Conservation (phyloP, 768 basidiomycete species). For the Mycena indigotica region DNA sequence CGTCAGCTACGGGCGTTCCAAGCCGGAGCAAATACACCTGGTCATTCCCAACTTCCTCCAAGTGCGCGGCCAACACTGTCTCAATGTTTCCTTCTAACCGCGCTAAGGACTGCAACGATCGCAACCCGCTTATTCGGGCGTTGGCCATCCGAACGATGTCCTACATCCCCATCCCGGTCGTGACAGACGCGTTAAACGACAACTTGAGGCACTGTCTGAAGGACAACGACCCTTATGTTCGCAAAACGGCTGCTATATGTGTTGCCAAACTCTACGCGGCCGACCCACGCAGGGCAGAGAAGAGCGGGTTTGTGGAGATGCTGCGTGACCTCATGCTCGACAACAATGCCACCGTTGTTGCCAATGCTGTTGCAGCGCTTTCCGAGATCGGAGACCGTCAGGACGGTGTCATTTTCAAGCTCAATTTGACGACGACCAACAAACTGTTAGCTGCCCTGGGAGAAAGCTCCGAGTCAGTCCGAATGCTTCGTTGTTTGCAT, state of each 20-base stretch:
- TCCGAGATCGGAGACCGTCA: constrained; percentile 97
- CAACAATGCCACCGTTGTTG: constrained; percentile 93
- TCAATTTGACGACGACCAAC: constrained; percentile 85
- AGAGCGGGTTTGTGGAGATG: constrained; percentile 87
- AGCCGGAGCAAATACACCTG: constrained; percentile 90
- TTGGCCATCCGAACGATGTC: constrained; percentile 99
- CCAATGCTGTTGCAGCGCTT: constrained; percentile 94
- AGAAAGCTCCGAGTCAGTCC: constrained; percentile 94
- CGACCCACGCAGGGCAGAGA: constrained; percentile 85
- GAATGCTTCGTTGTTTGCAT: neutral
- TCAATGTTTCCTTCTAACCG: constrained; percentile 5
- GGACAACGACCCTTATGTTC: constrained; percentile 95
- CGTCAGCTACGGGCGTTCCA: constrained; percentile 92
- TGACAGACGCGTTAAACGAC: constrained; percentile 83
- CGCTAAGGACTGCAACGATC: constrained; percentile 98
- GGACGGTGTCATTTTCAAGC: constrained; percentile 89
- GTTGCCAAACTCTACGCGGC: constrained; percentile 94
- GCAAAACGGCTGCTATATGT: constrained; percentile 97
- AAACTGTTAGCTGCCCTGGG: constrained; percentile 88
- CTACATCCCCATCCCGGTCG: constrained; percentile 90
- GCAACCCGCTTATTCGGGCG: constrained; percentile 95
- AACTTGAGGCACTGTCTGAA: constrained; percentile 90
- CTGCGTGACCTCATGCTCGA: constrained; percentile 92
- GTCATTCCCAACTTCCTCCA: constrained; percentile 91
- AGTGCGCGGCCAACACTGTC: constrained; percentile 43